phyloP scores from a whole-genome alignment of 1,139 yeast genomes.

The Waltiozyma sp. region DNA sequence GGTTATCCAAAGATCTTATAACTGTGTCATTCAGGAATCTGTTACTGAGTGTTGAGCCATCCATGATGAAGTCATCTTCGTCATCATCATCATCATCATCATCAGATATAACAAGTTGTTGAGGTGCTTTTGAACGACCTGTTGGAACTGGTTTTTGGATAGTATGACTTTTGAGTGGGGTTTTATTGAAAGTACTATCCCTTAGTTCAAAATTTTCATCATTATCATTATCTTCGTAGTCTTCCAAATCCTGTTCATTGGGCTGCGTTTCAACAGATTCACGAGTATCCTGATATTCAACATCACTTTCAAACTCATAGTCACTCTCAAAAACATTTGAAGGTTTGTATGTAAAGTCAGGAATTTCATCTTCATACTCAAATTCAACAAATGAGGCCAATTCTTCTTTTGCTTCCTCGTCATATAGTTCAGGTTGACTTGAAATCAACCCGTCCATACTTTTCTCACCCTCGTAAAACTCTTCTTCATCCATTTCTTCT shows the following conservation, averaged over 20 bases:
- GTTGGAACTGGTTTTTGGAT: background rate
- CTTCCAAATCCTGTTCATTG: background rate
- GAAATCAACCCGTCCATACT: conserved; percentile 16
- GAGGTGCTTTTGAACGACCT: background rate
- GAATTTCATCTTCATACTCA: conserved; percentile 8
- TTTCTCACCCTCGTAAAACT: conserved; percentile 11
- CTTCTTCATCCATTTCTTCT: conserved; percentile 13
- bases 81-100: conserved; percentile 13
- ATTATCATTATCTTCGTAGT: conserved; percentile 7
- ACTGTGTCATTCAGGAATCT: background rate
- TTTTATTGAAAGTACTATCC: background rate
- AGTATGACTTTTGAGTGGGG: background rate
- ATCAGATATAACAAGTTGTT: conserved; percentile 4
- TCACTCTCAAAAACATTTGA: background rate
- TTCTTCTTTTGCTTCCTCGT: conserved; percentile 15
- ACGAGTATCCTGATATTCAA: conserved; percentile 1
- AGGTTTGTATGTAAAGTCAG: conserved; percentile 4
- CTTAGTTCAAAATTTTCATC: conserved; percentile 2
- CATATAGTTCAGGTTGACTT: conserved; percentile 15
- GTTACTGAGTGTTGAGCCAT: background rate
- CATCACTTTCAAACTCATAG: conserved; percentile 3
- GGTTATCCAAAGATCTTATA: background rate
- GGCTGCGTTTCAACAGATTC: background rate
- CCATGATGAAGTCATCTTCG: conserved; percentile 3
- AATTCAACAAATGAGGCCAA: conserved; percentile 14